These are phyloP conservation scores for Boletus rubescentipes DNA, from an alignment of 768 basidiomycete genomes.

Conservation along the genomic window DNA sequence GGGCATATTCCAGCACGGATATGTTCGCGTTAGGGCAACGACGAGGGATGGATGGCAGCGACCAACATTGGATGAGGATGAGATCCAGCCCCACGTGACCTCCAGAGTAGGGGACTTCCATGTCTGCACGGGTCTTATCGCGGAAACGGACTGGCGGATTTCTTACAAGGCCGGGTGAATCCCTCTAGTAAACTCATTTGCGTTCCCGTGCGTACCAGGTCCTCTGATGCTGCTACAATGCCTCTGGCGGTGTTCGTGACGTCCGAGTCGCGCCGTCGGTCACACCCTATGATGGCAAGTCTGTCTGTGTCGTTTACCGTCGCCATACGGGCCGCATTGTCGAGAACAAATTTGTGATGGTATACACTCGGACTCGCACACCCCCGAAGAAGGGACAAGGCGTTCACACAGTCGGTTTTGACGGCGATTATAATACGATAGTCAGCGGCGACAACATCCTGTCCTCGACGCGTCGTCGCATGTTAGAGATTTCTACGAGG, in stretches of 20 bases:
- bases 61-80: conserved; percentile 12
- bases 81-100: conserved; percentile 10
- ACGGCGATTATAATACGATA: background rate
- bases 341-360: background rate
- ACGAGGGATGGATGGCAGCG: conserved; percentile 9
- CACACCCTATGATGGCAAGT: background rate
- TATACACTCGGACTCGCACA: background rate
- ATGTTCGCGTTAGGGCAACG: background rate
- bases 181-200: no score
- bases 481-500: background rate
- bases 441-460: background rate
- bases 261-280: background rate
- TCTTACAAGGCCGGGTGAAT: no score
- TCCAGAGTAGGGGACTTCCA: no score
- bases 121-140: no score
- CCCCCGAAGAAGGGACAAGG: no score
- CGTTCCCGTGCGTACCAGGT: no score
- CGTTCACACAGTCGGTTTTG: no score
- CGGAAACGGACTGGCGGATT: no score
- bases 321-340: background rate
- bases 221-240: no score
- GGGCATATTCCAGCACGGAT: background rate
- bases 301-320: background rate
- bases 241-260: background rate
- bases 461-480: background rate